phyloP scores from a whole-genome alignment of 2,329 filamentous ascomycete genomes.

The Aspergillus texensis region DNA sequence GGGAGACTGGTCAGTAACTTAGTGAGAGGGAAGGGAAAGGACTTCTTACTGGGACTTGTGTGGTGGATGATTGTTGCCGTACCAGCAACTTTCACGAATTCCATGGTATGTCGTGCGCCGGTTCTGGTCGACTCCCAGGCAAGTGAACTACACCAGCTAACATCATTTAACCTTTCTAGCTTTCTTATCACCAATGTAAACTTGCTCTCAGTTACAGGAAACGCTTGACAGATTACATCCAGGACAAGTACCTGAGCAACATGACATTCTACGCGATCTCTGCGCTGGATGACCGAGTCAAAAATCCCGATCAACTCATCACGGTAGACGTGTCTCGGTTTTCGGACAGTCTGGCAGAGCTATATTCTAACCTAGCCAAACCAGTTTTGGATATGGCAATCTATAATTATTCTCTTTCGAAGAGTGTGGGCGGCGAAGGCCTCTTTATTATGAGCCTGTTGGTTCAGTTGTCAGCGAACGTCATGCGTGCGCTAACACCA shows the following conservation, averaged over 20 bases:
- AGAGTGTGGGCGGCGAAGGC: slow-evolving; percentile 93
- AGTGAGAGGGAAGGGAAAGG: slow-evolving; percentile 85
- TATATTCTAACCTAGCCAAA: slow-evolving; percentile 96
- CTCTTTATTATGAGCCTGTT: slow-evolving; percentile 93
- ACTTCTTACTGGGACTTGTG: slow-evolving; percentile 83
- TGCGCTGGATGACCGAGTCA: slow-evolving; percentile 93
- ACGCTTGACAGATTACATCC: slow-evolving; percentile 88
- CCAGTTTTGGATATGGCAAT: slow-evolving; percentile 93
- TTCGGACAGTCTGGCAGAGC: slow-evolving; percentile 88
- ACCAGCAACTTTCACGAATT: slow-evolving; percentile 96
- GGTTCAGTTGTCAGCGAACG: slow-evolving; percentile 86
- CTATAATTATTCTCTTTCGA: slow-evolving; percentile 91
- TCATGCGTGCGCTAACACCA: slow-evolving; percentile 92
- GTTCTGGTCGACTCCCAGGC: slow-evolving; percentile 5
- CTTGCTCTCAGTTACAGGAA: slow-evolving; percentile 91
- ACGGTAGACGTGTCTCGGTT: slow-evolving; percentile 96
- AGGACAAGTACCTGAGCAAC: slow-evolving; percentile 93
- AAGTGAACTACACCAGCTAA: background rate
- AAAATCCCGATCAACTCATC: slow-evolving; percentile 96
- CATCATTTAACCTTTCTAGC: slow-evolving; percentile 51
- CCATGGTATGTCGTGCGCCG: slow-evolving; percentile 69
- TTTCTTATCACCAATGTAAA: slow-evolving; percentile 96
- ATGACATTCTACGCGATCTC: slow-evolving; percentile 98
- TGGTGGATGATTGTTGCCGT: slow-evolving; percentile 99
- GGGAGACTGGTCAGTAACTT: slow-evolving; percentile 89